These are phyloP conservation scores for Lavandula angustifolia DNA, from an alignment of 257 asterid genomes.

Conservation along the genomic window DNA sequence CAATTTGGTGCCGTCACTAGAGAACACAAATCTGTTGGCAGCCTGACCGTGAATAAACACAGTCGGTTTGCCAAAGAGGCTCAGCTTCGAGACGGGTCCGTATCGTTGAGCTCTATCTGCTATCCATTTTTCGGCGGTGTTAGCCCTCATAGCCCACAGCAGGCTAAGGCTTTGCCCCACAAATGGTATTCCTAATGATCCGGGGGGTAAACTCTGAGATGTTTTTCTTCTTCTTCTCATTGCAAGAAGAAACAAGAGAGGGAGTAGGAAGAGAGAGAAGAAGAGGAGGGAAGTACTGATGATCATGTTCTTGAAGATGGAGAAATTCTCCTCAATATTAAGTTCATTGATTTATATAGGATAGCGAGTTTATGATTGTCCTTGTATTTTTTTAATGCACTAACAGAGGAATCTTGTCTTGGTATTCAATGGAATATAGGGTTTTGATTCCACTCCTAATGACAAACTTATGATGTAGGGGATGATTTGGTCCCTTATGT, in stretches of 20 bases:
- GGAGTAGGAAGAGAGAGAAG: slow-evolving; percentile 39
- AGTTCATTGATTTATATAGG: not conserved
- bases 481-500: too few relatives aligned
- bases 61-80: slow-evolving; percentile 70
- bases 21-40: slow-evolving; percentile 71
- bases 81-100: slow-evolving; percentile 64
- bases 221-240: slow-evolving; percentile 29
- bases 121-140: slow-evolving; percentile 69
- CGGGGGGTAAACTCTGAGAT: slow-evolving; percentile 53
- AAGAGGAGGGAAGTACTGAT: slow-evolving; percentile 25
- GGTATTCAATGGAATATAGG: too few relatives aligned
- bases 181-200: slow-evolving; percentile 63
- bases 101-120: slow-evolving; percentile 49
- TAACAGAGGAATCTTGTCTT: too few relatives aligned
- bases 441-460: too few relatives aligned
- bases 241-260: slow-evolving; percentile 35
- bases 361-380: not conserved
- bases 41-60: slow-evolving; percentile 70
- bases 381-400: not conserved
- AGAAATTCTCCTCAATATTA: not conserved
- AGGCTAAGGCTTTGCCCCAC: slow-evolving; percentile 69
- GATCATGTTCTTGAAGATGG: slow-evolving; percentile 32
- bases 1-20: slow-evolving; percentile 43
- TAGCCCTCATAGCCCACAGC: slow-evolving; percentile 67
- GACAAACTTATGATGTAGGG: too few relatives aligned